Evolutionary conservation across 2,329 filamentous ascomycete species (phyloP).

Genomic region (Colletotrichum limetticola): DNA sequence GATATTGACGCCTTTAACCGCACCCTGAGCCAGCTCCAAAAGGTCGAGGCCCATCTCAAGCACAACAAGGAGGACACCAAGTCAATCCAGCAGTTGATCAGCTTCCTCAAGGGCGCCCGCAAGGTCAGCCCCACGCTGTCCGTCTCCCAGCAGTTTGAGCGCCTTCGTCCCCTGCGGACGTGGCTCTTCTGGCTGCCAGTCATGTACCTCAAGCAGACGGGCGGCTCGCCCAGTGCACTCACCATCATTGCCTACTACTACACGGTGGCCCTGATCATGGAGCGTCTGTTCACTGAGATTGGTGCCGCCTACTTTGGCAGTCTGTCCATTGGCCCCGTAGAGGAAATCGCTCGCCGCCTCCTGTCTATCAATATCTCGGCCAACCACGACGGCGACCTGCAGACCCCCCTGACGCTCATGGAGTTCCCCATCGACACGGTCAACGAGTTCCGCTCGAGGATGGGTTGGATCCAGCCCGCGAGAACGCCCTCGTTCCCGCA

Average conservation of each 20-base stretch:
- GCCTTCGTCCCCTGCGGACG: constrained; percentile 85
- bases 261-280: constrained; percentile 85
- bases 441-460: constrained; percentile 73
- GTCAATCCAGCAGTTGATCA: constrained; percentile 75
- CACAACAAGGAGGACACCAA: constrained; percentile 76
- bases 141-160: constrained; percentile 87
- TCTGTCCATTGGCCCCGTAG: constrained; percentile 82
- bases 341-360: constrained; percentile 84
- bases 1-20: constrained; percentile 76
- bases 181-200: constrained; percentile 98
- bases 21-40: constrained; percentile 73
- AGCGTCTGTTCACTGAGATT: constrained; percentile 91
- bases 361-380: constrained; percentile 73
- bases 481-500: constrained; percentile 70
- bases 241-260: constrained; percentile 93
- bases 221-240: constrained; percentile 80
- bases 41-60: constrained; percentile 75
- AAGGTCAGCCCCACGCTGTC: constrained; percentile 76
- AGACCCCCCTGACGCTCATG: constrained; percentile 75
- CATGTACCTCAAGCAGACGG: constrained; percentile 80
- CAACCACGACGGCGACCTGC: constrained; percentile 65
- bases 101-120: constrained; percentile 77
- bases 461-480: constrained; percentile 73
- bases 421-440: constrained; percentile 78
- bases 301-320: constrained; percentile 89